Evolutionary conservation across 2,329 filamentous ascomycete genomes (phyloP).

Genomic region (Stagonosporopsis rhizophila): DNA sequence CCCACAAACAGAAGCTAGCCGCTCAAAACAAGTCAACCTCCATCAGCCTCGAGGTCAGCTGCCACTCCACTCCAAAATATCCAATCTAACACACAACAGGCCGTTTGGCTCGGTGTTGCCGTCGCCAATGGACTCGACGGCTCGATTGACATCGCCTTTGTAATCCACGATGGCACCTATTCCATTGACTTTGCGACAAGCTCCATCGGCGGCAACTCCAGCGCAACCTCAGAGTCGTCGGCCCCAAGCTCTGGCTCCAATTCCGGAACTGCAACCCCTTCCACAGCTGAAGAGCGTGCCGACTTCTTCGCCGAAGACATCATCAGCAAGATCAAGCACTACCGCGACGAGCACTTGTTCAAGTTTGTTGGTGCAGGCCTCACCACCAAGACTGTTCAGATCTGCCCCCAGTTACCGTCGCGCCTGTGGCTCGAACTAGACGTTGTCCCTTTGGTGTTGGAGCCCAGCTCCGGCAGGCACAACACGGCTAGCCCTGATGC

Average conservation of each 20-base stretch:
- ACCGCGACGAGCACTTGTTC: constrained; percentile 69
- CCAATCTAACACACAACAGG: constrained; percentile 22
- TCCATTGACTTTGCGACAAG: constrained; percentile 72
- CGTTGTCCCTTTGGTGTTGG: constrained; percentile 73
- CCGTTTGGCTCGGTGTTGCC: constrained; percentile 68
- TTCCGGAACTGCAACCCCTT: constrained; percentile 24
- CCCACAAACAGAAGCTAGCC: constrained; percentile 30
- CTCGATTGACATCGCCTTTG: constrained; percentile 62
- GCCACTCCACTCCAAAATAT: background rate
- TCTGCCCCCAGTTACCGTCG: constrained; percentile 71
- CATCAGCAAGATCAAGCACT: constrained; percentile 63
- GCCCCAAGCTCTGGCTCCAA: constrained; percentile 7
- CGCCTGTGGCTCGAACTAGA: constrained; percentile 79
- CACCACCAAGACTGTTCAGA: constrained; percentile 63
- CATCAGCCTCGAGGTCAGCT: constrained; percentile 27
- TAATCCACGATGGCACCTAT: constrained; percentile 77
- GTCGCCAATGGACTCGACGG: constrained; percentile 60
- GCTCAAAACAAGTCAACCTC: constrained; percentile 21
- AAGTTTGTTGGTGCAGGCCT: constrained; percentile 81
- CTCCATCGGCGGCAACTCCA: constrained; percentile 12
- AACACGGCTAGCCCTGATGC: constrained; percentile 6
- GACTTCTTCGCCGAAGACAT: constrained; percentile 64
- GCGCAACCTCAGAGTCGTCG: constrained; percentile 10
- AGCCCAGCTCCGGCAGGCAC: constrained; percentile 22
- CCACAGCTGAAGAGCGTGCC: constrained; percentile 25